Conservation (phyloP, 2,329 filamentous ascomycete species). For the Monosporascus sp. region DNA sequence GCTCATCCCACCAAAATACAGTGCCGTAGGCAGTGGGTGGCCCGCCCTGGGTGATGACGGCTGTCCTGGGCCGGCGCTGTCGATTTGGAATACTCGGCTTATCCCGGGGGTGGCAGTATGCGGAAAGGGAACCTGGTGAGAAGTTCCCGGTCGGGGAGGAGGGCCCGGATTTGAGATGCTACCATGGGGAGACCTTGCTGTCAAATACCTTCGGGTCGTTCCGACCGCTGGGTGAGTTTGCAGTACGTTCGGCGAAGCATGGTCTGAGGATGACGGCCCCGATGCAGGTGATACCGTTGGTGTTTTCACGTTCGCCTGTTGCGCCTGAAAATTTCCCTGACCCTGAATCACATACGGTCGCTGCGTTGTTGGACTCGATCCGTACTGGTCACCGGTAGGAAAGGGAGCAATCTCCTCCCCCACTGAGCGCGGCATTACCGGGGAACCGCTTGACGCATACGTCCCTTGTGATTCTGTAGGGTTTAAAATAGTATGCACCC, state of each 20-base stretch:
- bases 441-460: neutral
- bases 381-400: constrained; percentile 13
- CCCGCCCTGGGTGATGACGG: constrained; percentile 15
- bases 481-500: constrained; percentile 41
- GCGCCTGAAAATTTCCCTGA: constrained; percentile 14
- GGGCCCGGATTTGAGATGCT: constrained; percentile 39
- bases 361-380: constrained; percentile 18
- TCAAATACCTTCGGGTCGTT: constrained; percentile 45
- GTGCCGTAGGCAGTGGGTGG: constrained; percentile 16
- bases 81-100: constrained; percentile 12
- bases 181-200: constrained; percentile 53
- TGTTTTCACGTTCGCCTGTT: constrained; percentile 14
- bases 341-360: constrained; percentile 17
- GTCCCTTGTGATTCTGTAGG: constrained; percentile 29
- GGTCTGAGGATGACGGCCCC: constrained; percentile 24
- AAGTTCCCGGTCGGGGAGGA: constrained; percentile 23
- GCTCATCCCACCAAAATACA: constrained; percentile 19
- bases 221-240: constrained; percentile 27
- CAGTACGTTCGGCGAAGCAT: constrained; percentile 24
- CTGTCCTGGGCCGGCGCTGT: constrained; percentile 13
- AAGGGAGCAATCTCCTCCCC: constrained; percentile 10
- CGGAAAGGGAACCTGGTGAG: constrained; percentile 23
- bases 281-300: constrained; percentile 13
- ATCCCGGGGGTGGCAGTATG: constrained; percentile 10
- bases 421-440: constrained; percentile 10